phyloP scores from a whole-genome alignment of 768 basidiomycete genomes.

The Psilocybe sp. region DNA sequence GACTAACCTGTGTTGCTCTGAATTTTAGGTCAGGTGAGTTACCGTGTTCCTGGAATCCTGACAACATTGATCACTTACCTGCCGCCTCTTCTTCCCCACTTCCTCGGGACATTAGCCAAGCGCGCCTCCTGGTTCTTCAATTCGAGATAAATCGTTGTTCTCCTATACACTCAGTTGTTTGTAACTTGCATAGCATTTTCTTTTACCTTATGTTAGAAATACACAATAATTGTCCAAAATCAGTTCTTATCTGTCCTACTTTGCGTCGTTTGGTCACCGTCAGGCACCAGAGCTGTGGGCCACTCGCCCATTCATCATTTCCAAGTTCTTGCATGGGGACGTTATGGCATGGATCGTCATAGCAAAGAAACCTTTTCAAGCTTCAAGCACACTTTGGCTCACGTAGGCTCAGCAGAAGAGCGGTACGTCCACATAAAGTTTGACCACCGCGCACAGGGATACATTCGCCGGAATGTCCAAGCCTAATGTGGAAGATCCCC shows the following conservation, averaged over 20 bases:
- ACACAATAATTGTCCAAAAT: conserved; percentile 4
- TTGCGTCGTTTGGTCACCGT: not conserved
- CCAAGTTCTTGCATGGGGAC: too few relatives aligned
- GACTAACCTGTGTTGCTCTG: conserved; percentile 10
- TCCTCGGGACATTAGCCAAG: conserved; percentile 54
- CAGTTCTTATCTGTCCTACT: not conserved
- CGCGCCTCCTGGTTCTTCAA: conserved; percentile 95
- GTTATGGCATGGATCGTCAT: too few relatives aligned
- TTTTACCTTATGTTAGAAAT: conserved; percentile 19
- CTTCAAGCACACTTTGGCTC: too few relatives aligned
- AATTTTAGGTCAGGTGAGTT: conserved; percentile 33
- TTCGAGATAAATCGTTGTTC: conserved; percentile 48
- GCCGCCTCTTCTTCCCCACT: conserved; percentile 13
- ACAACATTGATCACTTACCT: conserved; percentile 11
- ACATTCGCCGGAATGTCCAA: too few relatives aligned
- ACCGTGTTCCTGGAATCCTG: conserved; percentile 23
- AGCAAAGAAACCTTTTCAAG: too few relatives aligned
- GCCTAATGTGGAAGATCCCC: conserved; percentile 9
- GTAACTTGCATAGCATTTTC: conserved; percentile 20
- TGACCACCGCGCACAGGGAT: too few relatives aligned
- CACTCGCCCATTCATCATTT: too few relatives aligned
- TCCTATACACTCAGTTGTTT: conserved; percentile 10
- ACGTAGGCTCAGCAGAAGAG: too few relatives aligned
- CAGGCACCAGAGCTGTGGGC: not conserved
- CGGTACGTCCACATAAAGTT: too few relatives aligned